Percentiles rank a stretch among this genome's conserved stretches.
These are phyloP conservation scores for Oldenlandia corymbosa DNA, from an alignment of 257 asterid genomes.

Conservation along the genomic window DNA sequence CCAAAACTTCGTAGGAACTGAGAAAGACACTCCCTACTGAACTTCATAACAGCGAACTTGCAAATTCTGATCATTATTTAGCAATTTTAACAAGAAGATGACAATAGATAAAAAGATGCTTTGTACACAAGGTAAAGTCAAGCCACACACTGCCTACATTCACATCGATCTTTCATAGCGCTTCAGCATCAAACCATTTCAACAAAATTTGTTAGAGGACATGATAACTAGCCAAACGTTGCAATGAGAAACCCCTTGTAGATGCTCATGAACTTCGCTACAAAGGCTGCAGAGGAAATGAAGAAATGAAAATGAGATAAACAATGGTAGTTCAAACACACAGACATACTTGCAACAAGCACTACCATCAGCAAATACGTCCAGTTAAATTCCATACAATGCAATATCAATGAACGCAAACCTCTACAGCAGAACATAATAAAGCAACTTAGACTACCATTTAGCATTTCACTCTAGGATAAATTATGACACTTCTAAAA, in stretches of 20 bases:
- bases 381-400: background rate
- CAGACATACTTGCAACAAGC: background rate
- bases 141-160: no score
- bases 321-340: background rate
- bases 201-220: no score
- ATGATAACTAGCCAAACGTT: slow-evolving; percentile 70
- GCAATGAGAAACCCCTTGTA: slow-evolving; percentile 88
- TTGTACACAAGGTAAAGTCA: no score
- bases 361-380: background rate
- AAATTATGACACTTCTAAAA: background rate
- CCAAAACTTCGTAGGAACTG: no score
- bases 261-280: slow-evolving; percentile 98
- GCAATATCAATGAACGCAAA: background rate
- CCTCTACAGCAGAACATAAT: background rate
- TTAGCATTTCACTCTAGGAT: background rate
- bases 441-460: background rate
- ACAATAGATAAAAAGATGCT: no score
- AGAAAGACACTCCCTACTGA: no score
- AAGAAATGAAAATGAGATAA: background rate
- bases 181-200: no score
- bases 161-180: no score
- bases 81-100: no score
- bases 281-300: slow-evolving; percentile 68
- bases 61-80: no score
- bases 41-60: no score